Conservation (phyloP, 1,284 basidiomycete genomes). For the Limonomyces culmigenus region DNA sequence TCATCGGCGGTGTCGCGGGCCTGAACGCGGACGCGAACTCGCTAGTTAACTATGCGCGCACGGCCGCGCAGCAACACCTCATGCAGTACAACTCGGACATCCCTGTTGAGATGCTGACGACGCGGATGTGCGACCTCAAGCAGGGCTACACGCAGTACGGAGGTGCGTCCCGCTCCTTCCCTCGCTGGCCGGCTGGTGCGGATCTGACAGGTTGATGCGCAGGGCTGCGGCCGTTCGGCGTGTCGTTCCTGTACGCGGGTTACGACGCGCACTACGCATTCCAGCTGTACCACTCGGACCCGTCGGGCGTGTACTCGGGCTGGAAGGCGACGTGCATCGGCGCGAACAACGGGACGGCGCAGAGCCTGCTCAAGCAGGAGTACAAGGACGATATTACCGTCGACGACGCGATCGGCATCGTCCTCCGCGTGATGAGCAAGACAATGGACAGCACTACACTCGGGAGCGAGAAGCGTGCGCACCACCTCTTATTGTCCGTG, state of each 20-base stretch:
- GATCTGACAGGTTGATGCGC: constrained; percentile 1
- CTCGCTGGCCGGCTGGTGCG: neutral
- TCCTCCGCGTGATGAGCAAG: constrained; percentile 94
- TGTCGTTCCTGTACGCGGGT: constrained; percentile 91
- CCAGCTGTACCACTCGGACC: constrained; percentile 97
- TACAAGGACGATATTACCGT: constrained; percentile 91
- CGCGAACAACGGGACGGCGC: constrained; percentile 85
- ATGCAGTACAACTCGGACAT: constrained; percentile 93
- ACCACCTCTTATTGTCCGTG: constrained; percentile 1
- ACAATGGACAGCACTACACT: constrained; percentile 98
- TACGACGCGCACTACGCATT: constrained; percentile 94
- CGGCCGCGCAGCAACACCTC: constrained; percentile 80
- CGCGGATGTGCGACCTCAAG: constrained; percentile 92
- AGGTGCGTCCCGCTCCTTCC: constrained; percentile 30
- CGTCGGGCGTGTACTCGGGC: constrained; percentile 95
- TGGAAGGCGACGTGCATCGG: constrained; percentile 99
- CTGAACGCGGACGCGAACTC: constrained; percentile 97
- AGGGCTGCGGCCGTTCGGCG: constrained; percentile 96
- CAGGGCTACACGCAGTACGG: constrained; percentile 98
- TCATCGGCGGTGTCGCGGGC: constrained; percentile 89
- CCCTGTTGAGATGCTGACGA: constrained; percentile 90
- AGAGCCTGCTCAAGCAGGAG: constrained; percentile 92
- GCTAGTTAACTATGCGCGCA: constrained; percentile 87
- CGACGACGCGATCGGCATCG: constrained; percentile 84
- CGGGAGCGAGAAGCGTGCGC: constrained; percentile 85